Evolutionary conservation across 495 filamentous ascomycete genomes (phyloP).

Genomic region (Aspergillus heteromorphus): DNA sequence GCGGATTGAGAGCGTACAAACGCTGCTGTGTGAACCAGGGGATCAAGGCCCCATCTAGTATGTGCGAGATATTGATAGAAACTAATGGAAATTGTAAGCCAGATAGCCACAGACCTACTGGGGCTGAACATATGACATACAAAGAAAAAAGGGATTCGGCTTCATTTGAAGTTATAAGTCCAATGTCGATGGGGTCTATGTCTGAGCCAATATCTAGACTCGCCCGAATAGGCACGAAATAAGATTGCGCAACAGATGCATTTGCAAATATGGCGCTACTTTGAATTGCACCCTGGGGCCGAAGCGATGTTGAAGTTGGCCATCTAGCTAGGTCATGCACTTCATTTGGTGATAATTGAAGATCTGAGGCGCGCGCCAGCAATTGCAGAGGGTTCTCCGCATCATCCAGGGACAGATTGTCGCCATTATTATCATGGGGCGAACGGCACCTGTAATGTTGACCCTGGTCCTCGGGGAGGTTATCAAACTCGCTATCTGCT

Average conservation of each 20-base stretch:
- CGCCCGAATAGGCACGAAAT: conserved; percentile 58
- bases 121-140: conserved; percentile 35
- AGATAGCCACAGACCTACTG: not conserved
- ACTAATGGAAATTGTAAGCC: conserved; percentile 27
- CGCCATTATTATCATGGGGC: conserved; percentile 26
- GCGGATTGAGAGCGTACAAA: conserved; percentile 63
- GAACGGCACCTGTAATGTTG: conserved; percentile 19
- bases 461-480: conserved; percentile 22
- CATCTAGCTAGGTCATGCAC: conserved; percentile 14
- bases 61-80: conserved; percentile 68
- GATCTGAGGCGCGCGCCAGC: conserved; percentile 63
- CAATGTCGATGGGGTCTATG: conserved; percentile 62
- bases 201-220: conserved; percentile 56
- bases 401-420: conserved; percentile 59
- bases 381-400: conserved; percentile 70
- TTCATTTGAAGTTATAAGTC: conserved; percentile 57
- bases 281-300: conserved; percentile 8
- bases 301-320: conserved; percentile 12
- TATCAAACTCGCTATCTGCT: conserved; percentile 23
- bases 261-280: not conserved
- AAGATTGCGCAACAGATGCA: conserved; percentile 33
- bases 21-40: conserved; percentile 53
- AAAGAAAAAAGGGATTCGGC: conserved; percentile 58
- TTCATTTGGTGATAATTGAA: conserved; percentile 49
- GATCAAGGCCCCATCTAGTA: conserved; percentile 69